Percentiles rank a stretch among this genome's conserved stretches.
These are phyloP conservation scores for Calonectria fujianensis DNA, from an alignment of 2,329 filamentous ascomycete genomes.

Conservation along the genomic window DNA sequence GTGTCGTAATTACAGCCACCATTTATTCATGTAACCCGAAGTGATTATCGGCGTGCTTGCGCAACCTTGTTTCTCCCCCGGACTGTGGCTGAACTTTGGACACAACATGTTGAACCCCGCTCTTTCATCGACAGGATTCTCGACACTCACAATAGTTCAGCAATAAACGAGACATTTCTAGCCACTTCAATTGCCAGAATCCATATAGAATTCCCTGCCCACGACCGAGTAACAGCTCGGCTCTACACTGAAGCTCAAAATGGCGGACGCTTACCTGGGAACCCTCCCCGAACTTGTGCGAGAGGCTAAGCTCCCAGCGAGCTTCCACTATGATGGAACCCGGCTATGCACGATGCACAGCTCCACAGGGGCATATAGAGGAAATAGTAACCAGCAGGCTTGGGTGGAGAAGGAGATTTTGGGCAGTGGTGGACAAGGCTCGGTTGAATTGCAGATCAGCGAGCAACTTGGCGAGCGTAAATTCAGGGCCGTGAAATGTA, in stretches of 20 bases:
- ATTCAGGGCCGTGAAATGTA: constrained; percentile 17
- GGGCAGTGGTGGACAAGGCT: neutral
- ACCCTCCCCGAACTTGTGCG: constrained; percentile 17
- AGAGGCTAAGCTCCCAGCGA: constrained; percentile 14
- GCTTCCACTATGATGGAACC: neutral
- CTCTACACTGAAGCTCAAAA: neutral
- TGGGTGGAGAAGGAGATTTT: constrained; percentile 1
- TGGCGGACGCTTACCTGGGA: neutral
- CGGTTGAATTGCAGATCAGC: constrained; percentile 6
- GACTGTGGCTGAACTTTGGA: too few species aligned
- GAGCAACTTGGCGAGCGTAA: neutral
- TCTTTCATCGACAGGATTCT: too few species aligned
- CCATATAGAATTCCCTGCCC: too few species aligned
- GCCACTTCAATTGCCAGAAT: too few species aligned
- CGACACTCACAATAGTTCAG: too few species aligned
- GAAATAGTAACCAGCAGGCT: neutral
- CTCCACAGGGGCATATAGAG: neutral
- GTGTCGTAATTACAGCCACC: too few species aligned
- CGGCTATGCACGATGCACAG: constrained; percentile 7
- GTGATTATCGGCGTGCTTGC: too few species aligned
- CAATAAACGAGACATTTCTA: too few species aligned
- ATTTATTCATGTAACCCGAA: too few species aligned
- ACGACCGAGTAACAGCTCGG: too few species aligned
- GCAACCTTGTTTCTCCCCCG: too few species aligned
- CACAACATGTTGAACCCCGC: too few species aligned